Conservation (phyloP, 345 rosid species). For the Euphorbia lathyris region DNA sequence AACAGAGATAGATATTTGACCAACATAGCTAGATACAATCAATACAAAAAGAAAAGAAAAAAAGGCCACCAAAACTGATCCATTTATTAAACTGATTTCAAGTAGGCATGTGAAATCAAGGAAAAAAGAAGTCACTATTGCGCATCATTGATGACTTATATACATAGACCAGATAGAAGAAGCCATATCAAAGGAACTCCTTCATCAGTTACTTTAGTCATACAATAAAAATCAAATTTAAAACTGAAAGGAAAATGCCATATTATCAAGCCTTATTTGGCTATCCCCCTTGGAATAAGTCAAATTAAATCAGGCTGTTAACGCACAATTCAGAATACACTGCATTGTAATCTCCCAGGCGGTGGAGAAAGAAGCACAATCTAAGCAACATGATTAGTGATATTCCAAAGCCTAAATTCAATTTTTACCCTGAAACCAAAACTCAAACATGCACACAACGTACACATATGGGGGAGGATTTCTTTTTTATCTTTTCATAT, state of each 20-base stretch:
- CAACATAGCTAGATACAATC: not conserved
- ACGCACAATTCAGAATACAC: not conserved
- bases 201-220: not conserved
- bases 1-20: not conserved
- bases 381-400: not conserved
- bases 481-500: not conserved
- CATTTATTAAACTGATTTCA: not conserved
- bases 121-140: not conserved
- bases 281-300: not conserved
- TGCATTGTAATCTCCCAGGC: not conserved
- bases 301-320: not conserved
- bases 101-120: not conserved
- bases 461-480: not conserved
- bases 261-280: not conserved
- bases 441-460: not conserved
- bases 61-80: not conserved
- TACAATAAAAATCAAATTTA: not conserved
- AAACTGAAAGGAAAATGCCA: not conserved
- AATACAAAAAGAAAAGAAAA: not conserved
- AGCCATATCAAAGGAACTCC: not conserved
- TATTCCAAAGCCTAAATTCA: not conserved
- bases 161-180: slow-evolving; percentile 1
- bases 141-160: not conserved
- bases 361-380: not conserved
- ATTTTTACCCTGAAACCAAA: not conserved